Base-by-base conservation (phyloP, 2,329 filamentous ascomycete genomes). In the Annulohypoxylon truncatum region DNA sequence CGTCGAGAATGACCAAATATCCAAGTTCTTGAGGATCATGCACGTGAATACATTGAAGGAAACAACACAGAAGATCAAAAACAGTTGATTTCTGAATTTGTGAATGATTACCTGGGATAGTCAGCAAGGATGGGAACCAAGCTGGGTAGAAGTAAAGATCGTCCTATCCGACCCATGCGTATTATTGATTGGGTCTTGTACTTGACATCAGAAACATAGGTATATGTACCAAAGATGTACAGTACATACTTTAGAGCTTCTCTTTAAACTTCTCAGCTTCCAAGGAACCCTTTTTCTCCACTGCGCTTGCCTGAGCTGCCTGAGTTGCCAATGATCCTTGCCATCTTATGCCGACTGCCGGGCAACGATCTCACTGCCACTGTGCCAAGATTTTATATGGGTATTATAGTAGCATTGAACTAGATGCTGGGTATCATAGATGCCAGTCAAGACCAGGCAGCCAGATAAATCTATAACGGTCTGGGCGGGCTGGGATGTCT, bases 351-450 rank as follows among this genome's bases (percentile, higher is more conserved):
- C 64, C 64, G 67, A 62, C 52, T 67, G 67, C 67, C 67, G 67
- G 52, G 64, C 50, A 69, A 64, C 60, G 66, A 65, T 63, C 57
- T 69, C 57, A 67, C 64, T 67, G 67, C 61, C 58, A 67, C 58
- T 10, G 26, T 33, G 67, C 64, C 61, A 69, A 69, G 67, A 33
- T 46, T 13, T 26, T 48, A 20, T 50, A 33, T 44, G 51, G 55
- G 24, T 15, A 44, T 38, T 18, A 18, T 46, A 28, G 61, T 65
- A 46, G 40, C 51, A 65, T 18, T 56, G 67, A 67, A 65, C 64
- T 55, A 66, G 38, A 38, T 38, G 24, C 26, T 53, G 59, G 67
- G 67, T 61, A 62, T 24, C 47, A n/a, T n/a, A n/a, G n/a, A n/a
- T n/a, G n/a, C n/a, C n/a, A n/a, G n/a, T n/a, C n/a, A n/a, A 38